Percentiles rank a stretch among this genome's conserved stretches.
phyloP scores from a whole-genome alignment of 1,284 basidiomycete genomes.

The Tausonia pullulans region DNA sequence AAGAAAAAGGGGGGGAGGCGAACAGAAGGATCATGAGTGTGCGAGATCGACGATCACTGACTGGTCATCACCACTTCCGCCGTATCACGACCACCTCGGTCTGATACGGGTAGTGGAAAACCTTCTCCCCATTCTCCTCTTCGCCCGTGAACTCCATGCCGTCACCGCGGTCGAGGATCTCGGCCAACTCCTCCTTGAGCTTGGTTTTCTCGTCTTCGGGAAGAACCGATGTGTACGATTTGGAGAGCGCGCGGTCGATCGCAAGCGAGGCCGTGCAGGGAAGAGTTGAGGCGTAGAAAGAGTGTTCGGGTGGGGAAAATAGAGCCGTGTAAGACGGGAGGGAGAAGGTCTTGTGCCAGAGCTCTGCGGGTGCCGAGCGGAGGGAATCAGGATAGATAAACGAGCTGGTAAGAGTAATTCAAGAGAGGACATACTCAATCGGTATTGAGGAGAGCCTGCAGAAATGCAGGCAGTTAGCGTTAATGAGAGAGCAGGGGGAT shows the following conservation, averaged over 20 bases:
- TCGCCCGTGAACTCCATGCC: neutral
- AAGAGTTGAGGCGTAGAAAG: neutral
- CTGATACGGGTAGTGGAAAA: constrained; percentile 6
- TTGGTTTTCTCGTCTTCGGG: neutral
- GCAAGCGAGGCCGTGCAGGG: neutral
- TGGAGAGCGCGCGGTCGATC: constrained; percentile 6
- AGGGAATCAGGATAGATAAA: too few relatives aligned
- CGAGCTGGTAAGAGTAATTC: neutral
- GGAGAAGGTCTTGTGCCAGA: neutral
- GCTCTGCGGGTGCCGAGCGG: neutral
- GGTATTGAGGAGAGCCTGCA: constrained; percentile 7
- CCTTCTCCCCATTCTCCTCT: neutral
- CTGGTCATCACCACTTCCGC: neutral
- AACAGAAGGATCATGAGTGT: too few relatives aligned
- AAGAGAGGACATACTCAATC: neutral
- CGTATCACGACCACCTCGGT: constrained; percentile 5
- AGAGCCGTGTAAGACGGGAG: constrained; percentile 1
- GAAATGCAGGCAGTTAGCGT: neutral
- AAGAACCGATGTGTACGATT: constrained; percentile 6
- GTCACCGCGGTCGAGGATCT: neutral
- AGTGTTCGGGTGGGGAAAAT: neutral
- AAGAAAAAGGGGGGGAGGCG: too few relatives aligned
- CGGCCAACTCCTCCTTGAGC: neutral
- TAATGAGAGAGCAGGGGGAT: neutral
- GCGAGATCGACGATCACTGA: too few relatives aligned